Conservation (phyloP, 1,139 yeast genomes). For the Hyphopichia buzzinii region DNA sequence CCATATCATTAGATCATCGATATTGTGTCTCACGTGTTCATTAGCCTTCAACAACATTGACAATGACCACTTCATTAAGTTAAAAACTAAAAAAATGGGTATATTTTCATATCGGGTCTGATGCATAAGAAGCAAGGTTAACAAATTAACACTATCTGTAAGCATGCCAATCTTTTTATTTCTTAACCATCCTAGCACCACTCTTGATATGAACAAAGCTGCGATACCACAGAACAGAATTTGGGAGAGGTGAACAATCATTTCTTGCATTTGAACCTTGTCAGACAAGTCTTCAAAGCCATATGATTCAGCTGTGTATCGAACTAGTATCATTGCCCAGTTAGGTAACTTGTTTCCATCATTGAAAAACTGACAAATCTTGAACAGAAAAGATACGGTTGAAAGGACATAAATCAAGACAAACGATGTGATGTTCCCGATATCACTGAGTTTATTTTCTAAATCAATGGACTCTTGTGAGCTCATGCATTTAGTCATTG, state of each 20-base stretch:
- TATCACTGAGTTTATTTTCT: constrained; percentile 13
- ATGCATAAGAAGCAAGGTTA: constrained; percentile 59
- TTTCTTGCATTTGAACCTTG: constrained; percentile 23
- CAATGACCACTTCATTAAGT: constrained; percentile 30
- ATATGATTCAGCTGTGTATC: constrained; percentile 23
- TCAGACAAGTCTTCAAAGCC: constrained; percentile 15
- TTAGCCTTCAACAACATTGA: constrained; percentile 11
- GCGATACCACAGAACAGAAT: constrained; percentile 22
- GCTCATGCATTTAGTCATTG: constrained; percentile 14
- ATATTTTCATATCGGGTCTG: constrained; percentile 70
- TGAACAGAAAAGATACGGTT: constrained; percentile 51
- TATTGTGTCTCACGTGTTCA: constrained; percentile 9
- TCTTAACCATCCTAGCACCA: constrained; percentile 26
- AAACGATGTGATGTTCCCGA: constrained; percentile 34
- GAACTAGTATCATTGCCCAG: constrained; percentile 28
- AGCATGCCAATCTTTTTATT: constrained; percentile 24
- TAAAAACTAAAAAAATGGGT: constrained; percentile 62
- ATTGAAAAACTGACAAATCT: constrained; percentile 51
- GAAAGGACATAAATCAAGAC: constrained; percentile 37
- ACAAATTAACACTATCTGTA: constrained; percentile 43
- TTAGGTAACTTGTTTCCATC: constrained; percentile 54
- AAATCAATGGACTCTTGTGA: constrained; percentile 5
- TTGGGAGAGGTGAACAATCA: constrained; percentile 29
- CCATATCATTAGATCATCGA: constrained; percentile 23
- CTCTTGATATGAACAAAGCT: constrained; percentile 20